Evolutionary conservation across 2,329 filamentous ascomycete genomes (phyloP).

Genomic region (Cordyceps pruinosa): DNA sequence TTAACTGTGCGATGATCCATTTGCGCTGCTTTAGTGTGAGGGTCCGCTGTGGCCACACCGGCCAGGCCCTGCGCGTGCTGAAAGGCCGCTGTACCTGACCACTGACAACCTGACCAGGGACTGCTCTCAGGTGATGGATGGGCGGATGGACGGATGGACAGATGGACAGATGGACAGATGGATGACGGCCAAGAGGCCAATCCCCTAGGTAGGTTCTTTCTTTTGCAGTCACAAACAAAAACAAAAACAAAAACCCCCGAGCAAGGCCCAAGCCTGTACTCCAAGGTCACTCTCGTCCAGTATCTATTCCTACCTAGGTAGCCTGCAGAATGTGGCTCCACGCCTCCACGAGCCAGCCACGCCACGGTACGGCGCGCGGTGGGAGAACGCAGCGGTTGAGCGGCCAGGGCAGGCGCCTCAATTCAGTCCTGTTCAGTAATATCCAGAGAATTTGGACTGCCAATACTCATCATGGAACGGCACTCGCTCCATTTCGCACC

Average conservation of each 20-base stretch:
- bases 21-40: not conserved
- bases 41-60: constrained; percentile 2
- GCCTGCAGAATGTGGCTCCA: constrained; percentile 1
- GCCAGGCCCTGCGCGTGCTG: not conserved
- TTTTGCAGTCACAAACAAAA: not conserved
- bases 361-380: constrained; percentile 9
- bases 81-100: not conserved
- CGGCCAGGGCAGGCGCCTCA: too few relatives aligned
- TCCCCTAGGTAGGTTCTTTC: not conserved
- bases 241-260: too few relatives aligned
- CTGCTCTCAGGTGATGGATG: not conserved
- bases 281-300: not conserved
- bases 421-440: not conserved
- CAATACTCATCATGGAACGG: not conserved
- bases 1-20: not conserved
- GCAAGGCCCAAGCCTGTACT: not conserved
- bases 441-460: not conserved
- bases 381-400: too few relatives aligned
- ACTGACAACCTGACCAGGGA: not conserved
- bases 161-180: too few relatives aligned
- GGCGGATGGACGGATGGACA: too few relatives aligned
- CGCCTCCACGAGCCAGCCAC: constrained; percentile 4
- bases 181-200: not conserved
- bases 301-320: not conserved
- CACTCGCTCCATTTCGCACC: not conserved